Conservation (phyloP, 495 filamentous ascomycete species). For the Filosporella fistucella region DNA sequence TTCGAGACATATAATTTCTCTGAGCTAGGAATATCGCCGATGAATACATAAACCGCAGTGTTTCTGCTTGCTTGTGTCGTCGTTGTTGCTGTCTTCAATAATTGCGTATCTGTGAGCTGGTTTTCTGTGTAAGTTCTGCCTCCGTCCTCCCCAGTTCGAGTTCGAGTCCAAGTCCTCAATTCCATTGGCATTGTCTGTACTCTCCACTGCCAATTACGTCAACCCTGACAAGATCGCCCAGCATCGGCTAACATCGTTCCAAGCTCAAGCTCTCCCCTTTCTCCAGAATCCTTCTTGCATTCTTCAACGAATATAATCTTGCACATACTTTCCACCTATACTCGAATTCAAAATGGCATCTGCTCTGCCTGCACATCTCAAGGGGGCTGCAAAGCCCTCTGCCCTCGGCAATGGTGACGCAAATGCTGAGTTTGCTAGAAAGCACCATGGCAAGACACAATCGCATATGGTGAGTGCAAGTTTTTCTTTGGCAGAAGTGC, state of each 20-base stretch:
- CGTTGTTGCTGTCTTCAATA: too few species aligned
- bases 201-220: neutral
- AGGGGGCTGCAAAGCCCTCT: conserved; percentile 34
- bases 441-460: conserved; percentile 92
- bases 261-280: neutral
- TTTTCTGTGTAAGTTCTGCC: neutral
- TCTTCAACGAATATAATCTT: neutral
- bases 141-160: neutral
- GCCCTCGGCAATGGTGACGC: conserved; percentile 47
- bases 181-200: too few species aligned
- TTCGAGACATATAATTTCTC: conserved; percentile 15
- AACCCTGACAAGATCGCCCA: neutral
- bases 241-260: neutral
- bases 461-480: conserved; percentile 83
- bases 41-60: too few species aligned
- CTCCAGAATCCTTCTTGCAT: too few species aligned
- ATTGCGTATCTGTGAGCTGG: neutral
- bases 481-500: neutral
- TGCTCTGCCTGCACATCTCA: conserved; percentile 81
- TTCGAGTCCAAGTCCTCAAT: neutral
- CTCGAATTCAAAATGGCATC: conserved; percentile 24
- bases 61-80: too few species aligned
- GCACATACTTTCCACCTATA: neutral
- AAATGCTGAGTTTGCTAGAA: conserved; percentile 47
- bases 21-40: too few species aligned